phyloP scores from a whole-genome alignment of 805 yeast species.

The Kuraishia molischiana region DNA sequence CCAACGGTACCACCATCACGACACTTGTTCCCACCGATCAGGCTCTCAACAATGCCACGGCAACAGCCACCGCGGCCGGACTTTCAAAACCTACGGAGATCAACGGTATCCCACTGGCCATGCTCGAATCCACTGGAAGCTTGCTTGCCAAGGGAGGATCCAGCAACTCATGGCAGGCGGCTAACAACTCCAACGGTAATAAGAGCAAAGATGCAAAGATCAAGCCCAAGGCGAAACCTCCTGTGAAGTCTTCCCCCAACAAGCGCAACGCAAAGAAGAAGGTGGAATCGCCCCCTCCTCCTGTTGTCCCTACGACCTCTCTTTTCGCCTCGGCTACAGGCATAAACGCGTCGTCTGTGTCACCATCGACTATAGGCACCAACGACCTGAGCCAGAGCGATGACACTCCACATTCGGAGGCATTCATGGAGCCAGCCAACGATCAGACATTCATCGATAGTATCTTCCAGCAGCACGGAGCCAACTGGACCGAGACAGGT shows the following conservation, averaged over 20 bases:
- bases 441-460: constrained; percentile 29
- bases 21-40: constrained; percentile 81
- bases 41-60: constrained; percentile 56
- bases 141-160: constrained; percentile 14
- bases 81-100: constrained; percentile 33
- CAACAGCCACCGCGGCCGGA: constrained; percentile 47
- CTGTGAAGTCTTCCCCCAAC: background rate
- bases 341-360: background rate
- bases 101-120: constrained; percentile 28
- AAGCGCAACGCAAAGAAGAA: background rate
- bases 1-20: constrained; percentile 87
- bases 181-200: background rate
- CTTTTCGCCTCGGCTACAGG: background rate
- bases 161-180: constrained; percentile 1
- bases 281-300: background rate
- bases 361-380: background rate
- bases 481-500: constrained; percentile 75
- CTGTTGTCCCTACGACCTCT: background rate
- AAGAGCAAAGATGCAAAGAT: background rate
- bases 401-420: background rate
- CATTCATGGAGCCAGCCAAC: constrained; percentile 1
- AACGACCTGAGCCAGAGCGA: background rate
- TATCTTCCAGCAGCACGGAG: constrained; percentile 72
- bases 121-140: constrained; percentile 78
- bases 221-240: background rate